Percentiles rank a stretch among this genome's conserved stretches.
Evolutionary conservation across 2,329 filamentous ascomycete species (phyloP).

Genomic region (Fusarium concolor): DNA sequence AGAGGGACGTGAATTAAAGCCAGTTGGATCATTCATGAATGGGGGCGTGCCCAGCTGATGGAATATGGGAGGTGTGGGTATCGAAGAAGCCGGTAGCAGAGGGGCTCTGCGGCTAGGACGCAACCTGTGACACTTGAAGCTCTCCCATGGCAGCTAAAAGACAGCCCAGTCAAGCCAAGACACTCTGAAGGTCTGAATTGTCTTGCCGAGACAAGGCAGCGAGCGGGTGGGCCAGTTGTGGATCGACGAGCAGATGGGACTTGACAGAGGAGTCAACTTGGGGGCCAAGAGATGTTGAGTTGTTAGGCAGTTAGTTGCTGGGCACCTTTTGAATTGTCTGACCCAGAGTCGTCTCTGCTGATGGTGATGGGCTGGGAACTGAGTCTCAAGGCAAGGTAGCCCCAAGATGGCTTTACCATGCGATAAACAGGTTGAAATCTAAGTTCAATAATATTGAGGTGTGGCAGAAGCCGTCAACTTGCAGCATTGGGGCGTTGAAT

Average conservation of each 20-base stretch:
- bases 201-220: conserved; percentile 29
- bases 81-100: conserved; percentile 23
- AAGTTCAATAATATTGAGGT: conserved; percentile 16
- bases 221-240: conserved; percentile 38
- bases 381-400: conserved; percentile 5
- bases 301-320: background rate
- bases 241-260: conserved; percentile 30
- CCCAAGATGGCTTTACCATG: conserved; percentile 6
- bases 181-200: conserved; percentile 7
- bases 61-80: conserved; percentile 34
- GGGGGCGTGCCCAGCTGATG: conserved; percentile 27
- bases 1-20: conserved; percentile 10
- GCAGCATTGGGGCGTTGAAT: conserved; percentile 12
- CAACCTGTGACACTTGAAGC: conserved; percentile 36
- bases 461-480: conserved; percentile 19
- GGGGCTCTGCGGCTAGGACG: conserved; percentile 43
- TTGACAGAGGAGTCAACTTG: conserved; percentile 25
- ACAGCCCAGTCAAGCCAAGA: conserved; percentile 1
- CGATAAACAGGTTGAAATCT: conserved; percentile 1
- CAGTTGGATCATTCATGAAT: conserved; percentile 29
- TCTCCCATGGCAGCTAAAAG: conserved; percentile 13
- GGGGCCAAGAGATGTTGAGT: conserved; percentile 18
- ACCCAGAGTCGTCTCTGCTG: conserved; percentile 2
- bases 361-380: background rate
- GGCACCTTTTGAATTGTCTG: conserved; percentile 7